phyloP scores from a whole-genome alignment of 179 eudicot genomes.

The Monotropa hypopitys region DNA sequence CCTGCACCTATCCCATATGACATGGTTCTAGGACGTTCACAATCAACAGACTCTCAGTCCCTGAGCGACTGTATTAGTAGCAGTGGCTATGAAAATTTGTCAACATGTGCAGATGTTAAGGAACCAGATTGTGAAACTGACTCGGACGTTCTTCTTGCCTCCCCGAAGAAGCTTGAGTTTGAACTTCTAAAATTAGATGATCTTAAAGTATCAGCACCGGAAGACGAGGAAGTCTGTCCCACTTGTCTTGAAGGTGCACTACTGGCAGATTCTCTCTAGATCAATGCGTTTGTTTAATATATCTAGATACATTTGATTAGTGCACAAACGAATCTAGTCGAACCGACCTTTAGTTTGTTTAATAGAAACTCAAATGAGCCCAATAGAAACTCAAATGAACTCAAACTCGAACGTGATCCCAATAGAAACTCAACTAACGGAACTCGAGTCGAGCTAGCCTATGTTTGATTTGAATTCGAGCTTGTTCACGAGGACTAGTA shows the following conservation, averaged over 20 bases:
- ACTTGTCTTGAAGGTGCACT: slow-evolving; percentile 82
- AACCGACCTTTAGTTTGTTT: too few species aligned
- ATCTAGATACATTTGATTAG: too few species aligned
- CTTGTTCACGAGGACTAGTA: too few species aligned
- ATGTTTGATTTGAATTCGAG: too few species aligned
- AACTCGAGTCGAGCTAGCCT: too few species aligned
- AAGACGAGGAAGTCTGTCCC: slow-evolving; percentile 82
- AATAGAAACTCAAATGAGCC: too few species aligned
- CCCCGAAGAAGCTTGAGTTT: slow-evolving; percentile 45
- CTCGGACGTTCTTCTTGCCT: slow-evolving; percentile 35
- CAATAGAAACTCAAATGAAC: too few species aligned
- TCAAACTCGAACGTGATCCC: too few species aligned
- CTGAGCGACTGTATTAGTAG: slow-evolving; percentile 11
- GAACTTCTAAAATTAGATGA: slow-evolving; percentile 32
- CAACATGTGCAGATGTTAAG: slow-evolving; percentile 16
- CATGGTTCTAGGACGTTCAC: slow-evolving; percentile 52
- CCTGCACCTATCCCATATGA: slow-evolving; percentile 82
- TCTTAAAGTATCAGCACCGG: slow-evolving; percentile 20
- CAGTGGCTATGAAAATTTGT: slow-evolving; percentile 17
- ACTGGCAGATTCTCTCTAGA: slow-evolving; percentile 1
- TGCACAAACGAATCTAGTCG: too few species aligned
- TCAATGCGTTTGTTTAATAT: background rate
- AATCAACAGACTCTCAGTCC: slow-evolving; percentile 21
- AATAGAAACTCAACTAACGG: too few species aligned
- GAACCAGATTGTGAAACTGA: slow-evolving; percentile 30